Conservation (phyloP, 495 filamentous ascomycete genomes). For the Penicillium simplicissimum region DNA sequence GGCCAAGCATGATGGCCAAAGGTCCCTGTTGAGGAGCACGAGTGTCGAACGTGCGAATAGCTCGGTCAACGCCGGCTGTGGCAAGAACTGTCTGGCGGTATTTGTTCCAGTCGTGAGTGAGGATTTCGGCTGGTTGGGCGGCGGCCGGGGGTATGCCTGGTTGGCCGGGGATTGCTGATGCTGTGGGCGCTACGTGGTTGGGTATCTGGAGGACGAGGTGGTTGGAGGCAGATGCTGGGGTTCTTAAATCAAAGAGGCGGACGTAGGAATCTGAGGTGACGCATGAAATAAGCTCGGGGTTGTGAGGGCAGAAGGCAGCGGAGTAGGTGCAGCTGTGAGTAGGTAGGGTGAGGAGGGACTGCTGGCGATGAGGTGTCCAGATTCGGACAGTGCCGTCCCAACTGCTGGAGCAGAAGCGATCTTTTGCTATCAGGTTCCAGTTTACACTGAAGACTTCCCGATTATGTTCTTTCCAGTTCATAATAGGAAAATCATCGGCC, state of each 20-base stretch:
- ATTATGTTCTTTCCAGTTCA: constrained; percentile 87
- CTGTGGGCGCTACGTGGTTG: constrained; percentile 63
- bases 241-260: constrained; percentile 86
- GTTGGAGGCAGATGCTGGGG: constrained; percentile 76
- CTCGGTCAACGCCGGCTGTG: constrained; percentile 83
- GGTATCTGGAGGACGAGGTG: constrained; percentile 77
- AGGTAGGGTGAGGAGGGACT: constrained; percentile 79
- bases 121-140: constrained; percentile 66
- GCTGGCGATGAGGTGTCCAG: constrained; percentile 73
- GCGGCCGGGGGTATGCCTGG: constrained; percentile 35
- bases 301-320: constrained; percentile 77
- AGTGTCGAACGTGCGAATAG: constrained; percentile 87
- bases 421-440: constrained; percentile 92
- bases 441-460: constrained; percentile 86
- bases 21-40: constrained; percentile 71
- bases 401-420: constrained; percentile 80
- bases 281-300: constrained; percentile 72
- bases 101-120: constrained; percentile 99
- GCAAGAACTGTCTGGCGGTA: constrained; percentile 83
- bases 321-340: constrained; percentile 91
- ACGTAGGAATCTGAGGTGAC: constrained; percentile 84
- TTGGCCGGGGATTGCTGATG: constrained; percentile 38
- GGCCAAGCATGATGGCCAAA: constrained; percentile 68
- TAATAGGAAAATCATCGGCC: constrained; percentile 76
- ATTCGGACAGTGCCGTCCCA: constrained; percentile 96